phyloP scores from a whole-genome alignment of 2,329 filamentous ascomycete species.

The Biscogniauxia marginata region DNA sequence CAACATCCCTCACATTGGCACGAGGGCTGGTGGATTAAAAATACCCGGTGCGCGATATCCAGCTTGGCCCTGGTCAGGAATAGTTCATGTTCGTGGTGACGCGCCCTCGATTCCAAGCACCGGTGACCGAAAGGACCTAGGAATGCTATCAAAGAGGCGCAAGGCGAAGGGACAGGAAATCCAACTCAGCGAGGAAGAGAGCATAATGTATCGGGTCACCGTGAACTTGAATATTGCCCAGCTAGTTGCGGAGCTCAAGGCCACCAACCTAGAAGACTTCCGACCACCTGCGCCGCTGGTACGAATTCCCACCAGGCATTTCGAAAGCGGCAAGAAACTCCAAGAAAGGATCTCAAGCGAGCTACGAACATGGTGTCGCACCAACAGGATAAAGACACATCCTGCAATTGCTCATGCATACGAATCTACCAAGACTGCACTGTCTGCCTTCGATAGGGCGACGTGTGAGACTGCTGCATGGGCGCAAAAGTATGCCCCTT shows the following conservation, averaged over 20 bases:
- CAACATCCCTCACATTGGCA: slow-evolving; percentile 43
- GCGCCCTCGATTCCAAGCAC: neutral
- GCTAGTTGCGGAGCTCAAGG: slow-evolving; percentile 33
- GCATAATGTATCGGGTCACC: slow-evolving; percentile 37
- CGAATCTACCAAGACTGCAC: slow-evolving; percentile 53
- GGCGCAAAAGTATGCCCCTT: slow-evolving; percentile 83
- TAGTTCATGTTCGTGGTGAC: slow-evolving; percentile 60
- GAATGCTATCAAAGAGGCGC: slow-evolving; percentile 25
- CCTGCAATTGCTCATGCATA: slow-evolving; percentile 61
- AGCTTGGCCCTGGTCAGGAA: slow-evolving; percentile 68
- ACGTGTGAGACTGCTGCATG: slow-evolving; percentile 72
- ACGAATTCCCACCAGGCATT: slow-evolving; percentile 53
- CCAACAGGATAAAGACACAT: slow-evolving; percentile 40
- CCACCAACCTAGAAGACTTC: slow-evolving; percentile 40
- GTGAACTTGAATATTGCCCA: slow-evolving; percentile 41
- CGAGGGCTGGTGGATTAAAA: slow-evolving; percentile 48
- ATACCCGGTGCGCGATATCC: slow-evolving; percentile 66
- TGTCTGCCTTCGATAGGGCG: slow-evolving; percentile 79
- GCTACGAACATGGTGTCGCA: slow-evolving; percentile 36
- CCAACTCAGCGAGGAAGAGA: slow-evolving; percentile 41
- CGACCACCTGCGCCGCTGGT: slow-evolving; percentile 47
- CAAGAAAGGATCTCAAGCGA: slow-evolving; percentile 48
- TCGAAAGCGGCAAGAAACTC: slow-evolving; percentile 57
- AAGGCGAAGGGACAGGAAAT: slow-evolving; percentile 52
- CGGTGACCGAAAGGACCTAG: neutral